These are phyloP conservation scores for Xylaria sp. DNA, from an alignment of 495 filamentous ascomycete genomes.

Conservation along the genomic window DNA sequence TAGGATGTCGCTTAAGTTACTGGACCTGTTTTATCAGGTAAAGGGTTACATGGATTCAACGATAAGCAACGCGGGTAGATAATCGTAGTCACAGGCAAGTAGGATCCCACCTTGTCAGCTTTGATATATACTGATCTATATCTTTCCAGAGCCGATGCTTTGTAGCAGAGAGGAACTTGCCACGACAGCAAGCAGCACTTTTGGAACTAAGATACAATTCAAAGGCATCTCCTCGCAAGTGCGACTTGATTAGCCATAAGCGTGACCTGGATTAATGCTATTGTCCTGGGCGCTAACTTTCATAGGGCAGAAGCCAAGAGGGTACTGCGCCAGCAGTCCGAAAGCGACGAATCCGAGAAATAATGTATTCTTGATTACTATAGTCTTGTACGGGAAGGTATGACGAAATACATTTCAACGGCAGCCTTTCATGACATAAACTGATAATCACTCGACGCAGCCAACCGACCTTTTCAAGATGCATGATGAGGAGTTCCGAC, in stretches of 20 bases:
- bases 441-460: slow-evolving; percentile 57
- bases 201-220: slow-evolving; percentile 58
- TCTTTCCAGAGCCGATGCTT: slow-evolving; percentile 55
- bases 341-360: slow-evolving; percentile 56
- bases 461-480: slow-evolving; percentile 60
- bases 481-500: slow-evolving; percentile 55
- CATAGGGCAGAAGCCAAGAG: slow-evolving; percentile 54
- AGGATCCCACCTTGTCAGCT: not conserved
- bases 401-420: slow-evolving; percentile 67
- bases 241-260: not conserved
- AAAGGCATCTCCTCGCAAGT: slow-evolving; percentile 33
- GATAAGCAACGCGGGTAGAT: slow-evolving; percentile 63
- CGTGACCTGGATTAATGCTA: not conserved
- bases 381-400: slow-evolving; percentile 63
- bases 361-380: slow-evolving; percentile 66
- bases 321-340: slow-evolving; percentile 51
- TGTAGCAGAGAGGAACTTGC: slow-evolving; percentile 60
- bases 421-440: slow-evolving; percentile 61
- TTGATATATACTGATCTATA: not conserved
- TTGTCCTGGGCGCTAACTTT: not conserved
- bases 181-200: slow-evolving; percentile 54
- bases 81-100: slow-evolving; percentile 58
- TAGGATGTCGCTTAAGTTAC: slow-evolving; percentile 60
- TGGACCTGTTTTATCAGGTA: slow-evolving; percentile 58
- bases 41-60: slow-evolving; percentile 62